Base-by-base conservation (phyloP, 306 rosid genomes). In the Comarum palustre region DNA sequence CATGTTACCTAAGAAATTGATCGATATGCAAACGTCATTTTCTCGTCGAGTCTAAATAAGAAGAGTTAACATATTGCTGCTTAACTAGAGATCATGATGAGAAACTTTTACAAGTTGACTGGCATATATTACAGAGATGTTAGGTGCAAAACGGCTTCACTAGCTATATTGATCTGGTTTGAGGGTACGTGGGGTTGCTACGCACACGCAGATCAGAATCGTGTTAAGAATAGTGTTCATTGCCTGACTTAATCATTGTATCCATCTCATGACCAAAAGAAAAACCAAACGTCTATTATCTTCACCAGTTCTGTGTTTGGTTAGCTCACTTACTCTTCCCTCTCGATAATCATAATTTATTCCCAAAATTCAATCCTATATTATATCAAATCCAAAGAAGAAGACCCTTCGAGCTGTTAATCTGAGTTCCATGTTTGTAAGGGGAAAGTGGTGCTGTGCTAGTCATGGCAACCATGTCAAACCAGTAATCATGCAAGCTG, bases 261-360 rank as follows among this genome's bases (percentile, higher is more conserved):
- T 51, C 48, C 48, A 51, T 34, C 73, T 36, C 63, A 51, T 13
- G 63, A 69, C 19, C 34, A 58, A 69, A 69, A 42, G 55, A 16
- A 69, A 22, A 69, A 69, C 20, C 12, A 69, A 36, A 69, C 14
- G 4, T 69, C 34, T 11, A 48, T 32, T 16, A 69, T 69, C 32
- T 20, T 50, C 4, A 50, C 57, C 62, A 69, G 63, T 22, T 20
- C 22, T 34, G 41, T 50, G 62, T 57, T 68, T 68, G 72, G 14
- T 27, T 68, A 29, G 58, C 59, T 68, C 58, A 47, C 59, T 17
- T 47, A 68, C 22, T 20, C 14, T 20, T n/a, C 29, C 59, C 38
- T 63, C 59, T 8, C 59, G 31, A n/a, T 38, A 36, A 10, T 55
- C 7, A 1, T 55, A 55, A 55, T 24, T 55, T 55, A 55, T 55